Conservation (phyloP, 2,329 filamentous ascomycete genomes). For the Plenodomus tracheiphilus region DNA sequence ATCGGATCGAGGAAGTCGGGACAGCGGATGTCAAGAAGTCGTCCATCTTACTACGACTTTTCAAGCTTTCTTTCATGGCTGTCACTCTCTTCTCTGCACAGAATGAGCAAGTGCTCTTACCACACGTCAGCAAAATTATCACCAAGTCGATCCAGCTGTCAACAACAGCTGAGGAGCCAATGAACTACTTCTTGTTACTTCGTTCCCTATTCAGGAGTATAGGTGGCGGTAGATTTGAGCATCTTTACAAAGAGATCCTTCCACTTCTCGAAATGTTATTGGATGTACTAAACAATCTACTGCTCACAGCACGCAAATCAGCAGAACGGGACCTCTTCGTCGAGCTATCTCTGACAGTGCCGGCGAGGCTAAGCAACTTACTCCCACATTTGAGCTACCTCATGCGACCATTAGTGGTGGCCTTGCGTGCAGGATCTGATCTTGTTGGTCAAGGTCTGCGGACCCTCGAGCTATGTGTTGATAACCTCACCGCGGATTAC, state of each 20-base stretch:
- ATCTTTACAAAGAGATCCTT: constrained; percentile 96
- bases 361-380: constrained; percentile 89
- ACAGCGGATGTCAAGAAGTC: constrained; percentile 90
- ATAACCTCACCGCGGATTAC: constrained; percentile 97
- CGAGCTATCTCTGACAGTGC: constrained; percentile 93
- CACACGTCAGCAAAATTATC: constrained; percentile 95
- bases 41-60: constrained; percentile 87
- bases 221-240: constrained; percentile 94
- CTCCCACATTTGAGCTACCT: constrained; percentile 93
- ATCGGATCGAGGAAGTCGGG: constrained; percentile 91
- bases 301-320: constrained; percentile 87
- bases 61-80: constrained; percentile 99
- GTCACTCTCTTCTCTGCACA: constrained; percentile 93
- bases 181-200: constrained; percentile 96
- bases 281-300: constrained; percentile 92
- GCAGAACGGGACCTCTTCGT: constrained; percentile 94
- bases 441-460: constrained; percentile 91
- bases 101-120: constrained; percentile 93
- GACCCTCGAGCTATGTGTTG: constrained; percentile 93
- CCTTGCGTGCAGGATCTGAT: constrained; percentile 86
- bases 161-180: constrained; percentile 92
- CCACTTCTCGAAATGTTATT: constrained; percentile 96
- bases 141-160: constrained; percentile 96
- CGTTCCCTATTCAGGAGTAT: constrained; percentile 95
- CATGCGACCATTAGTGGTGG: constrained; percentile 97